These are phyloP conservation scores for Rubroboletus pulcherrimus DNA, from an alignment of 768 basidiomycete species.

Conservation along the genomic window DNA sequence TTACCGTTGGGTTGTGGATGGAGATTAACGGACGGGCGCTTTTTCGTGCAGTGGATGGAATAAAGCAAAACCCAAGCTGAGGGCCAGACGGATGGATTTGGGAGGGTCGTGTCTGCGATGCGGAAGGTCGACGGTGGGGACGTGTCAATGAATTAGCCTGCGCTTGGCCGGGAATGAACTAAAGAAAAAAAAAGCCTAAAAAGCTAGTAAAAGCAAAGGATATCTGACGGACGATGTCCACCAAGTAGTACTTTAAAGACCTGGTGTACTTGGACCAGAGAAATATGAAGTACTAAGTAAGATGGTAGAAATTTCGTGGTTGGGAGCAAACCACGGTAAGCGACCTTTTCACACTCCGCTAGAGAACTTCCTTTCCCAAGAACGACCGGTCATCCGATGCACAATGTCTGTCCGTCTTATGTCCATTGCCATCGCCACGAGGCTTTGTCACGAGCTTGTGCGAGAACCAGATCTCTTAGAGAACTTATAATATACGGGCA, in stretches of 20 bases:
- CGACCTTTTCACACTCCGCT: conserved; percentile 34
- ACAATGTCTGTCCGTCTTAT: neutral
- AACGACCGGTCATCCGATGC: conserved; percentile 3
- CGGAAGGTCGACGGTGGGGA: conserved; percentile 19
- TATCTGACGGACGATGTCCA: conserved; percentile 32
- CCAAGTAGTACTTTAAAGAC: conserved; percentile 30
- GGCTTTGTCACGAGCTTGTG: neutral
- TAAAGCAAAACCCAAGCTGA: conserved; percentile 21
- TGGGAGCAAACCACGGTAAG: conserved; percentile 29
- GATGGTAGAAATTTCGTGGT: conserved; percentile 33
- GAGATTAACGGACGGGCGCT: conserved; percentile 32
- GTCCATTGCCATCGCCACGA: neutral
- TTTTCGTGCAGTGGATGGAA: conserved; percentile 31
- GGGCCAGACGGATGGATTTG: conserved; percentile 17
- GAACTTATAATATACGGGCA: conserved; percentile 15
- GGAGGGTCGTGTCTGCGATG: conserved; percentile 28
- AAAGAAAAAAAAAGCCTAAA: conserved; percentile 13
- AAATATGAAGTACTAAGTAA: conserved; percentile 38
- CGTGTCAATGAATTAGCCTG: conserved; percentile 33
- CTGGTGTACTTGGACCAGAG: conserved; percentile 35
- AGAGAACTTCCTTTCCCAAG: conserved; percentile 24
- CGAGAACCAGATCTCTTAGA: neutral
- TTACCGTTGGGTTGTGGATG: conserved; percentile 48
- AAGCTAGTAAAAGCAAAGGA: conserved; percentile 27
- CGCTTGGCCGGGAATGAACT: conserved; percentile 25